A percentile compares a stretch with the other conserved stretches of the same genome.
phyloP scores from a whole-genome alignment of 2,329 filamentous ascomycete genomes.

The Fusarium euwallaceae region DNA sequence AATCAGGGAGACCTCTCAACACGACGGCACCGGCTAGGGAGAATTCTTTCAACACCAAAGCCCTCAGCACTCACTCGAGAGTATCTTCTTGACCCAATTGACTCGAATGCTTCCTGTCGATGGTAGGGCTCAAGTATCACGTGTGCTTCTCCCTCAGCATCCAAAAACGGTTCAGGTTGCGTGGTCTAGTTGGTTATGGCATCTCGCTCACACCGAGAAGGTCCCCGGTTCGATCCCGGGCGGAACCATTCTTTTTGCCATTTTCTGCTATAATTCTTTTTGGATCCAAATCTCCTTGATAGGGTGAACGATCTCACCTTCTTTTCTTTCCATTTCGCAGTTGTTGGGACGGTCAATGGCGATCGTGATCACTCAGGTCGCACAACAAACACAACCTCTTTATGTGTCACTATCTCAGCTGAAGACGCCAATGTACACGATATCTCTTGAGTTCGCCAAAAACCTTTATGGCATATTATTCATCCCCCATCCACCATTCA shows the following conservation, averaged over 20 bases:
- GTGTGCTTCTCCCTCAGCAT: background rate
- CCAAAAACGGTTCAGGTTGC: background rate
- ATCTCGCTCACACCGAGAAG: slow-evolving; percentile 1
- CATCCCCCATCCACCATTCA: background rate
- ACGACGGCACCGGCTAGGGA: background rate
- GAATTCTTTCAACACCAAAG: background rate
- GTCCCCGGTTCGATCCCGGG: slow-evolving; percentile 1
- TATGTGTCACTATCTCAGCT: background rate
- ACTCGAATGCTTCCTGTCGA: background rate
- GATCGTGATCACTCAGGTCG: background rate
- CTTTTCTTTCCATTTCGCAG: background rate
- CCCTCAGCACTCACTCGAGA: background rate
- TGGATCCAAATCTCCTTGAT: background rate
- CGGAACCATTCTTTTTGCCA: background rate
- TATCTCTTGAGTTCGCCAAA: background rate
- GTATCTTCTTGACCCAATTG: background rate
- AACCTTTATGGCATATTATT: background rate
- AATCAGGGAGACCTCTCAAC: background rate
- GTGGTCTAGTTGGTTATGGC: slow-evolving; percentile 4
- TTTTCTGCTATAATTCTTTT: background rate
- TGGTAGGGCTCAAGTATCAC: background rate
- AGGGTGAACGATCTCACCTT: too few relatives aligned
- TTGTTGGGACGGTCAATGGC: background rate
- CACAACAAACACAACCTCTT: background rate
- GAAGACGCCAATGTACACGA: background rate